Evolutionary conservation across 2,329 filamentous ascomycete genomes (phyloP), one percentile per base, ranked within the genome.

Genomic region (Fusarium camptoceras): DNA sequence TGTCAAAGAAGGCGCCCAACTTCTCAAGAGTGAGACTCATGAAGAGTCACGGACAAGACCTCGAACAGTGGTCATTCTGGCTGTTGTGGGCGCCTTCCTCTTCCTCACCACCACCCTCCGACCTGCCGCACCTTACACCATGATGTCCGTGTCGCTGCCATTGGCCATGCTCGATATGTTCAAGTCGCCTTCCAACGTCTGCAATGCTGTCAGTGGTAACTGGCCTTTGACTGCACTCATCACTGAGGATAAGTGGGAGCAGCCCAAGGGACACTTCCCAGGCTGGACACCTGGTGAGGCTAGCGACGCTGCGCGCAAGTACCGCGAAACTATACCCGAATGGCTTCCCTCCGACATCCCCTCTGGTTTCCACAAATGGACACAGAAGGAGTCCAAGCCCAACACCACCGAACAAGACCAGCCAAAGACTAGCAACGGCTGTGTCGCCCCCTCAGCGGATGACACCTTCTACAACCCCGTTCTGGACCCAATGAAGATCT

Each of bases 401-500:
- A 61, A 61, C 8, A 14, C 46, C 2, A 42, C 25, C 2, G 55
- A 56, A 7, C 46, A 68, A 20, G n/a, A 49, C 11, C 37, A 42
- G 10, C 34, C 51, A n/a, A 56, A 60, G 28, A 34, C 42, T 3
- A 61, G 27, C 28, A 53, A 49, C 16, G 53, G 41, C 7, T 71
- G 69, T 14, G 46, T 25, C 5, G 57, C 41, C 4, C 18, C 57
- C 8, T 47, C 50, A 3, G 24, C 27, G 0, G 53, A 68, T 76
- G 69, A 81, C 74, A 54, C 68, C 1, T 75, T 75, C 43, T 84
- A 84, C 64, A 78, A 75, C 50, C 78, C 82, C 7, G 75, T 74
- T 0, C 59, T 72, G 11, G 82, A 84, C 51, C 82, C 82, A 6
- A 72, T 84, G 53, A 82, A 80, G 56, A 78, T 83, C 44, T 77